Conservation (phyloP, 116 monocot species). For the Iris pallida region DNA sequence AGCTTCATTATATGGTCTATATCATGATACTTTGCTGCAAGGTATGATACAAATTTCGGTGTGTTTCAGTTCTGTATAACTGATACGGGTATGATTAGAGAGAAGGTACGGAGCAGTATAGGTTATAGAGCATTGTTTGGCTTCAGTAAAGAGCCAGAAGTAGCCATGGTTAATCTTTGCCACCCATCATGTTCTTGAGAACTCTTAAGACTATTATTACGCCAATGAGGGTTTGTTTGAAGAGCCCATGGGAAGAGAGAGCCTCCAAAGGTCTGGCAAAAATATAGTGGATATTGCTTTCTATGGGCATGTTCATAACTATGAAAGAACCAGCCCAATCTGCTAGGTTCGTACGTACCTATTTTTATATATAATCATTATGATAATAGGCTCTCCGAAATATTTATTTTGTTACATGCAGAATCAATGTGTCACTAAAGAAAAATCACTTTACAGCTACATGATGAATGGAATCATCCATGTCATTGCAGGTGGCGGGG, state of each 20-base stretch:
- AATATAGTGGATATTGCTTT: slow-evolving; percentile 86
- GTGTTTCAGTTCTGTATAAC: slow-evolving; percentile 86
- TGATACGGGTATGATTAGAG: slow-evolving; percentile 95
- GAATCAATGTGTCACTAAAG: slow-evolving; percentile 58
- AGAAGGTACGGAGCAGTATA: slow-evolving; percentile 74
- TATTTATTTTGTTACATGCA: slow-evolving; percentile 23
- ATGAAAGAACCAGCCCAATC: slow-evolving; percentile 84
- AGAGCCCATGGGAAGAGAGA: slow-evolving; percentile 86
- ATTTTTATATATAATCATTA: too few relatives aligned
- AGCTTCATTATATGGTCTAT: background rate
- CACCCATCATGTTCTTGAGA: slow-evolving; percentile 88
- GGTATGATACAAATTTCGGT: slow-evolving; percentile 68
- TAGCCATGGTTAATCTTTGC: slow-evolving; percentile 91
- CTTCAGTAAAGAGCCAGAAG: slow-evolving; percentile 68
- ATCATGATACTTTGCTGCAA: slow-evolving; percentile 1
- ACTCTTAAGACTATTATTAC: slow-evolving; percentile 64
- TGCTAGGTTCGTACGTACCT: slow-evolving; percentile 57
- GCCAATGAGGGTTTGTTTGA: slow-evolving; percentile 62
- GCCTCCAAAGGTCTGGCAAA: slow-evolving; percentile 86
- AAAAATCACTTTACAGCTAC: slow-evolving; percentile 54
- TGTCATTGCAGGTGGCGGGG: slow-evolving; percentile 75
- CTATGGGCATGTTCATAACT: slow-evolving; percentile 90
- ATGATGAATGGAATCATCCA: slow-evolving; percentile 82
- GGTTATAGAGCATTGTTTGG: slow-evolving; percentile 76
- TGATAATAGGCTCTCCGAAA: too few relatives aligned